A percentile compares a stretch with the other conserved stretches of the same genome.
Evolutionary conservation across 352 stramenopile genomes (phyloP).

Genomic region (Saprolegnia parasitica): DNA sequence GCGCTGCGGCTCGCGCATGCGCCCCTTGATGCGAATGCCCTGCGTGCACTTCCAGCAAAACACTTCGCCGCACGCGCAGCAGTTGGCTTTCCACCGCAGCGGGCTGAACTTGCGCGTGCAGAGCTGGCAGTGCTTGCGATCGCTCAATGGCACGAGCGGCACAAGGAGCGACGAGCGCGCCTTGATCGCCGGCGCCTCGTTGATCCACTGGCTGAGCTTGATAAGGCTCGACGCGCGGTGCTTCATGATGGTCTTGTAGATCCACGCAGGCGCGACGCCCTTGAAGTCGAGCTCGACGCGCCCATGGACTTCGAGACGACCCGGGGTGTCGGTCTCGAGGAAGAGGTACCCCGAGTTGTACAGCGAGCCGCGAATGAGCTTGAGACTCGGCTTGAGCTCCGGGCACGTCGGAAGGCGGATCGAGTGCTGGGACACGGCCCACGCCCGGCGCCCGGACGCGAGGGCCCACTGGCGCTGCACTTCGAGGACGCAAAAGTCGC

Average conservation of each 20-base stretch:
- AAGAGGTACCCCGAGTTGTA: conserved; percentile 18
- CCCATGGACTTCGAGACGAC: neutral
- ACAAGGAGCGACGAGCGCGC: neutral
- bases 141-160: neutral
- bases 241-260: conserved; percentile 14
- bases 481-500: conserved; percentile 29
- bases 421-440: conserved; percentile 3
- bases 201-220: conserved; percentile 19
- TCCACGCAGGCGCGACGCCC: conserved; percentile 6
- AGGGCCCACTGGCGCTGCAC: conserved; percentile 6
- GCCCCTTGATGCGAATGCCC: conserved; percentile 3
- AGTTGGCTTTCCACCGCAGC: conserved; percentile 13
- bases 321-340: conserved; percentile 19
- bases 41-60: conserved; percentile 16
- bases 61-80: conserved; percentile 9
- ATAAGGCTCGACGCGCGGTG: conserved; percentile 8
- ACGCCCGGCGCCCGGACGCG: neutral
- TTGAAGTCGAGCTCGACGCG: neutral
- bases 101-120: conserved; percentile 16
- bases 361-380: conserved; percentile 5
- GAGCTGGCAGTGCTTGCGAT: conserved; percentile 14
- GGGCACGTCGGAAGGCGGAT: conserved; percentile 9
- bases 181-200: neutral
- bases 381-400: conserved; percentile 11
- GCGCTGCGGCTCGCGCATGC: conserved; percentile 5